These are phyloP conservation scores for Eucalyptus caleyi DNA, from an alignment of 345 rosid genomes.

Conservation along the genomic window DNA sequence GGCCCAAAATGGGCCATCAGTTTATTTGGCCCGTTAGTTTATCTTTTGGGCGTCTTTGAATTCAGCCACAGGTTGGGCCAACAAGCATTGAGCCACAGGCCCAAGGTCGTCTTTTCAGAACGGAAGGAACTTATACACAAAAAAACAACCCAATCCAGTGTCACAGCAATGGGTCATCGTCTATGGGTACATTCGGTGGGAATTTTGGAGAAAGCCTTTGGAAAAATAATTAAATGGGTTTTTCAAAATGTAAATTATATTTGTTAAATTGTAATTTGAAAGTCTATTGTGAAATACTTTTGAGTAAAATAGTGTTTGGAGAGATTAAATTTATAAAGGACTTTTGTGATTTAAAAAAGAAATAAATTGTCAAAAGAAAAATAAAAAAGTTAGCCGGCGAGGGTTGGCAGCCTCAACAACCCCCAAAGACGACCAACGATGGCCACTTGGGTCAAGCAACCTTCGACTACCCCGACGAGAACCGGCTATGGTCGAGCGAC, in stretches of 20 bases:
- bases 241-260: too few species aligned
- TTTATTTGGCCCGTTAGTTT: neutral
- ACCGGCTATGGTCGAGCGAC: fast-evolving
- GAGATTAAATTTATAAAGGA: too few species aligned
- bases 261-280: too few species aligned
- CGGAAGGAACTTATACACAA: neutral
- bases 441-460: fast-evolving
- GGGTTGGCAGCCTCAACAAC: fast-evolving
- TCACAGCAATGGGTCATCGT: neutral
- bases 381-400: fast-evolving
- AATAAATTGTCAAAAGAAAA: too few species aligned
- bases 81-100: neutral
- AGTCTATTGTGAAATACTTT: too few species aligned
- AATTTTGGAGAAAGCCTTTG: too few species aligned
- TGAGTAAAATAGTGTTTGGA: too few species aligned
- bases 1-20: neutral
- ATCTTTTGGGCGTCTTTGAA: neutral
- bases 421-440: fast-evolving
- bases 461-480: fast-evolving
- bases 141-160: neutral
- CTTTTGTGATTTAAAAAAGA: too few species aligned
- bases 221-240: too few species aligned
- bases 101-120: neutral
- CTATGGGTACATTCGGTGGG: too few species aligned
- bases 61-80: neutral